Evolutionary conservation across 805 yeast genomes (phyloP), one percentile per base, ranked within the genome.

Genomic region (Metschnikowia borealis): DNA sequence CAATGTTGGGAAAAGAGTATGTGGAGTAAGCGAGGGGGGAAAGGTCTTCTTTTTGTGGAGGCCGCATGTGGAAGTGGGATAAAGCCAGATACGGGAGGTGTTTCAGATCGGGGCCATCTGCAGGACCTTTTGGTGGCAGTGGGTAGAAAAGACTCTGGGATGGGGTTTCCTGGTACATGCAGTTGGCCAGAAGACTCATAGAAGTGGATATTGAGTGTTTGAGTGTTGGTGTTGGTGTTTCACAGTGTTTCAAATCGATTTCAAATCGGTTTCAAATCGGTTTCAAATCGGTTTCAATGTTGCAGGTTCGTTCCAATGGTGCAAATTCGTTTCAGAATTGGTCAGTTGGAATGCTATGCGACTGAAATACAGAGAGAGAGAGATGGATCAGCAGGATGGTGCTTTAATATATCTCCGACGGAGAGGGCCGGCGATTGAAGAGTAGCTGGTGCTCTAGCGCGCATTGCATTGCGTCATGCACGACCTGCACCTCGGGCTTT

Each of bases 21-120:
- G 33, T 14, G 36, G 29, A 41, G 40, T 46, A 26, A 5, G 50
- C 42, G 5, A 52, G 32, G 11, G 54, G 54, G 17, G 52, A 52
- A 21, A 48, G 46, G 14, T 41, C 14, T 4, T 48, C 52, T 3
- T 51, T 48, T 14, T 48, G 36, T 2, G 44, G 41, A 11, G 48
- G 31, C 20, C 32, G 43, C 32, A 29, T 38, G 17, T 5, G 32
- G 39, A 32, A 46, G 42, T 51, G 48, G 31, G 44, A 15, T 17
- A 8, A 14, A 34, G 10, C 5, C 18, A 3, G 41, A 29, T 5
- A 18, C 11, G 15, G 6, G 34, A 11, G 18, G 21, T n/a, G 5
- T 15, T 38, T 6, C 17, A 13, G 4, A 8, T 14, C n/a, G 11
- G n/a, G 20, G n/a, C 18, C 18, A 8, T 33, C 26, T 14, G 31